Evolutionary conservation across 129 eudicot genomes (phyloP).

Genomic region (Smallanthus sonchifolius): DNA sequence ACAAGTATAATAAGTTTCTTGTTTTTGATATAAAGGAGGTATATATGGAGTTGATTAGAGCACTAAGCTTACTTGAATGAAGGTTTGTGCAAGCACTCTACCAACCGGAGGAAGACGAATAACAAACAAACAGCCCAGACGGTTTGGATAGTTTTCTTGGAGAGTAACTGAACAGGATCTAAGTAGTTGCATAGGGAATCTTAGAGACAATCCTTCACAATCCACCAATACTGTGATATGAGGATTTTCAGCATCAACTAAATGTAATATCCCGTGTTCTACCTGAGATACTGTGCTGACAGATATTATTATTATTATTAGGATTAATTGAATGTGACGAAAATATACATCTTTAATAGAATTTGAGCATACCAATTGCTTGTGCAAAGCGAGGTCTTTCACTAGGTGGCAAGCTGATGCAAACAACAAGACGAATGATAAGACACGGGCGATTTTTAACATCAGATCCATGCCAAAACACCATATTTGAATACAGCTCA

Average conservation of each 20-base stretch:
- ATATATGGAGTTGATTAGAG: background rate
- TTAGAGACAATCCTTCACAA: conserved; percentile 83
- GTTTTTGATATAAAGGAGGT: background rate
- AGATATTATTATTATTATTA: conserved; percentile 7
- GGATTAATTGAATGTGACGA: background rate
- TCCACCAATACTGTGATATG: conserved; percentile 83
- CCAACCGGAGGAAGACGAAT: conserved; percentile 87
- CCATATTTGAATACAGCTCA: conserved; percentile 73
- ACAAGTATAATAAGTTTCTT: background rate
- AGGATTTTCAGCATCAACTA: conserved; percentile 50
- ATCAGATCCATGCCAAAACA: conserved; percentile 95
- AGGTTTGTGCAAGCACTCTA: conserved; percentile 84
- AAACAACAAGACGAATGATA: conserved; percentile 84
- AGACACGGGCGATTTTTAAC: conserved; percentile 72
- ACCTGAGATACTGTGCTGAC: conserved; percentile 79
- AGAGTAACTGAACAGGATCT: conserved; percentile 69
- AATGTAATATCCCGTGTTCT: conserved; percentile 79
- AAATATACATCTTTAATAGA: background rate
- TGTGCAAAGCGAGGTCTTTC: conserved; percentile 90
- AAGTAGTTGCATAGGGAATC: conserved; percentile 81
- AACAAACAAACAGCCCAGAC: conserved; percentile 66
- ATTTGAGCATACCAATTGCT: conserved; percentile 63
- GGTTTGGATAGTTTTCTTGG: conserved; percentile 87
- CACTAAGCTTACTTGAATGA: conserved; percentile 59
- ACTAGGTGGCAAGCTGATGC: conserved; percentile 57